Evolutionary conservation across 257 asterid genomes (phyloP).

Genomic region (Agastache rugosa): DNA sequence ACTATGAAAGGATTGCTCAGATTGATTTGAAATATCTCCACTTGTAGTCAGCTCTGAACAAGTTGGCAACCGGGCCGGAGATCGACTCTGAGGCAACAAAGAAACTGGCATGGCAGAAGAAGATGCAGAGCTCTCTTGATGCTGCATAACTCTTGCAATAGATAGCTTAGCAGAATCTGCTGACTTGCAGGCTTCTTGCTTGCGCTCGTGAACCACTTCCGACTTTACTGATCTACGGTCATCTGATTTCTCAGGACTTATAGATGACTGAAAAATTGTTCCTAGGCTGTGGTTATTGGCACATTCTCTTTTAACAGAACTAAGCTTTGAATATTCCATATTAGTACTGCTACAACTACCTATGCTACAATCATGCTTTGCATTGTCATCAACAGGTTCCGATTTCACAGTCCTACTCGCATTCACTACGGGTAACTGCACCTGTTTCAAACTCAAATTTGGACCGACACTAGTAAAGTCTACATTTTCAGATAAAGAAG

Average conservation of each 20-base stretch:
- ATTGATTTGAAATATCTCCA: constrained; percentile 51
- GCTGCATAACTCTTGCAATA: constrained; percentile 50
- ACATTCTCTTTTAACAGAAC: constrained; percentile 54
- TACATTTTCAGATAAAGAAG: constrained; percentile 40
- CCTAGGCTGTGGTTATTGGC: constrained; percentile 42
- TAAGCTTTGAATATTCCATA: constrained; percentile 41
- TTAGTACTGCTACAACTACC: constrained; percentile 49
- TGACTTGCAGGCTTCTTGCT: constrained; percentile 34
- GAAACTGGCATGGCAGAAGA: constrained; percentile 56
- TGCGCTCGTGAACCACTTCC: constrained; percentile 53
- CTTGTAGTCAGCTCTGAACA: constrained; percentile 54
- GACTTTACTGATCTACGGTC: constrained; percentile 56
- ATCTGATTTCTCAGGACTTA: constrained; percentile 44
- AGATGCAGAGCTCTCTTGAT: constrained; percentile 65
- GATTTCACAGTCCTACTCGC: constrained; percentile 55
- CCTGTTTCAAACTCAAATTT: constrained; percentile 39
- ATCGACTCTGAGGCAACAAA: constrained; percentile 54
- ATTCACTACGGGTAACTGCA: constrained; percentile 33
- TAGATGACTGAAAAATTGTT: constrained; percentile 39
- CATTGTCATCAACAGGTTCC: constrained; percentile 69
- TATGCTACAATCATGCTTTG: constrained; percentile 43
- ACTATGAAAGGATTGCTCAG: constrained; percentile 53
- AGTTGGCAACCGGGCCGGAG: constrained; percentile 47
- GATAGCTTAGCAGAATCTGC: constrained; percentile 38
- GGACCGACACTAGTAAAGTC: constrained; percentile 36